These are phyloP conservation scores for Gossypium gossypioides DNA, from an alignment of 441 rosid genomes.

Conservation along the genomic window DNA sequence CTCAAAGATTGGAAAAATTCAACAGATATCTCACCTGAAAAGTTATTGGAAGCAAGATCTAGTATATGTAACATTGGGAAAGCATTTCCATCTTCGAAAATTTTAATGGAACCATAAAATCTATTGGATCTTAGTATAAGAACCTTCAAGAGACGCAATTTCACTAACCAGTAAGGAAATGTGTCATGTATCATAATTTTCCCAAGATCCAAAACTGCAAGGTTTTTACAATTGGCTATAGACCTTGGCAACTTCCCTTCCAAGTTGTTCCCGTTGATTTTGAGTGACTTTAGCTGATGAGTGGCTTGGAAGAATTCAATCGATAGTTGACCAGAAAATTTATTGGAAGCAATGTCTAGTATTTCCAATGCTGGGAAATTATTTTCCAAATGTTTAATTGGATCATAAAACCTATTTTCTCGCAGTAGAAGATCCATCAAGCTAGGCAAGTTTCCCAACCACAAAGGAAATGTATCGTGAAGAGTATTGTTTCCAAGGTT, in stretches of 20 bases:
- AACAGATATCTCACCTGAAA: too few relatives aligned
- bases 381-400: background rate
- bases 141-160: too few relatives aligned
- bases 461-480: constrained; percentile 42
- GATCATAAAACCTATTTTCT: constrained; percentile 21
- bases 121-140: too few relatives aligned
- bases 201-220: too few relatives aligned
- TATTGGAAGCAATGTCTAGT: background rate
- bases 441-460: constrained; percentile 23
- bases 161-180: too few relatives aligned
- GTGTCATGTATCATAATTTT: too few relatives aligned
- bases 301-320: background rate
- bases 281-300: background rate
- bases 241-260: background rate
- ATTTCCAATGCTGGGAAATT: background rate
- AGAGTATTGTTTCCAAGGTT: constrained; percentile 38
- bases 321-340: background rate
- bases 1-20: too few relatives aligned
- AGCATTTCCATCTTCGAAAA: too few relatives aligned
- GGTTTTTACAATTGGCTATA: background rate
- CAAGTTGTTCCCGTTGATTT: background rate
- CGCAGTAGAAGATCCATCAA: constrained; percentile 41
- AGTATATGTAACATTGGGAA: too few relatives aligned
- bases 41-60: too few relatives aligned
- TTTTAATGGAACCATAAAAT: too few relatives aligned